Evolutionary conservation across 768 basidiomycete species (phyloP), one percentile per base, ranked within the genome.

Genomic region (Trametes maxima): DNA sequence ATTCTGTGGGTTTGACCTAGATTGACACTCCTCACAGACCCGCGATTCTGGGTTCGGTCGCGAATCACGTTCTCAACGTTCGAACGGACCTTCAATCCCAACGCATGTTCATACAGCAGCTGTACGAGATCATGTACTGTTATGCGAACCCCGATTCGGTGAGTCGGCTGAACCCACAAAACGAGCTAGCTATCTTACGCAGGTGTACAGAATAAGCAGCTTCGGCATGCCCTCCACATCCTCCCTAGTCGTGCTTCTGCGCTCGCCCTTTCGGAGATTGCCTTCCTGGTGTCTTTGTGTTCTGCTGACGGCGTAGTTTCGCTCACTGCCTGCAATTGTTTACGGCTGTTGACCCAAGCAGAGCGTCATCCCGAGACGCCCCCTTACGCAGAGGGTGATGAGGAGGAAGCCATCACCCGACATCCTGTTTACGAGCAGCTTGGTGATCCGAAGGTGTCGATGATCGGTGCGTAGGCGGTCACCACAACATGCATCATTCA

Each of bases 391-490:
- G 77, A 77, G 8, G 68, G 84, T 19, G 81, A 76, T 8, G 84
- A 88, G 47, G 87, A 88, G 46, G 85, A 88, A 65, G 77, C 81
- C 22, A 83, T 85, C 14, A 87, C 86, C 62, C 82, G 90, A 22
- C 84, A 88, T 70, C 84, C 85, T 0, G 82, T 90, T 42, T 92
- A 90, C 61, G 90, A 92, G 59, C 86, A 89, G 65, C 74, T 94
- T 14, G 92, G 91, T 13, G 92, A 93, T 68, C 88, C 89, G 1
- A 83, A 84, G 54, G 79, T 88, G 2, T 74, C 86, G 46, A 76
- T 90, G 28, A 82, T 91, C 49, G 90, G 90, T 90, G 59, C 55
- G 85, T 78, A 22, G 0, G 17, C 43, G 58, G n/a, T 10, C 51
- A 45, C 49, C 54, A 42, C n/a, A 5, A 10, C 52, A 2, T 24